These are phyloP conservation scores for Leishmania gerbilli DNA, from an alignment of 208 protist genomes.

Conservation along the genomic window DNA sequence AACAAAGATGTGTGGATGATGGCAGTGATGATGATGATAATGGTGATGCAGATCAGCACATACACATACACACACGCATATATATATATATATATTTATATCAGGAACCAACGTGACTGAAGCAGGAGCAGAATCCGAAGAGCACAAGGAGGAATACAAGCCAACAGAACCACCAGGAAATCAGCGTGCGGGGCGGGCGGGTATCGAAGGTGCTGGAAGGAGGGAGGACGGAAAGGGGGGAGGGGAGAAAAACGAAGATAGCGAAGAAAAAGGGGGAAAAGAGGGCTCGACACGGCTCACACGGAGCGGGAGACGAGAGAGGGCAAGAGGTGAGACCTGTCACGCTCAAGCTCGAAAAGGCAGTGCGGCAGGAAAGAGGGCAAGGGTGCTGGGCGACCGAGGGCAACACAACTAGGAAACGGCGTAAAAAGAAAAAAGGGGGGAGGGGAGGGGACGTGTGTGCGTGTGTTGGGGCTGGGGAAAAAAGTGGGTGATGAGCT, in stretches of 20 bases:
- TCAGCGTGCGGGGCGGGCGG: background rate
- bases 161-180: background rate
- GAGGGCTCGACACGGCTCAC: background rate
- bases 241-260: background rate
- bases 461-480: background rate
- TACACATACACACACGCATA: background rate
- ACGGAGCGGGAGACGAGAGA: background rate
- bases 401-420: background rate
- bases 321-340: background rate
- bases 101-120: background rate
- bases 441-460: background rate
- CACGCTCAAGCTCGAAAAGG: background rate
- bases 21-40: background rate
- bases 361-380: background rate
- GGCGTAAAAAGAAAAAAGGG: background rate
- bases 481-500: background rate
- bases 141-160: background rate
- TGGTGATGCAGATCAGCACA: background rate
- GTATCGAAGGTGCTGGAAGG: background rate
- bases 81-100: background rate
- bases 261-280: background rate
- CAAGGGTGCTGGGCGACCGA: background rate
- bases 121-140: background rate
- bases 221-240: background rate
- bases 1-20: background rate